A percentile compares a stretch with the other conserved stretches of the same genome.
Conservation (phyloP, 2,329 filamentous ascomycete species). For the Fusarium clavum region DNA sequence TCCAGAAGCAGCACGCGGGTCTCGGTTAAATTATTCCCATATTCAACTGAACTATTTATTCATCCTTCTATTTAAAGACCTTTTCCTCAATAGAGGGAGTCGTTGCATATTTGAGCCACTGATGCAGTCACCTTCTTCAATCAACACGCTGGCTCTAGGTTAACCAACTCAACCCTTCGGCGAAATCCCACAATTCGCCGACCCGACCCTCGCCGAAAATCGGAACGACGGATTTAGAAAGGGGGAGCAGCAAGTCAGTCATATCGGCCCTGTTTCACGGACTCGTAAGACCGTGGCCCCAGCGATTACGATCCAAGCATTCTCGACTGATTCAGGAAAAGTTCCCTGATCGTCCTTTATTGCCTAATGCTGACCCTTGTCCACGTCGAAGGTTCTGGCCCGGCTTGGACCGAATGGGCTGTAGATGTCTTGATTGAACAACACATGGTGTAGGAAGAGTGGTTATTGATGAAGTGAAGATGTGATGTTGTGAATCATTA, state of each 20-base stretch:
- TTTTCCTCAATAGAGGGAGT: no score
- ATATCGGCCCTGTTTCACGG: slow-evolving; percentile 32
- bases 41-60: no score
- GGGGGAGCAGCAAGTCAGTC: slow-evolving; percentile 10
- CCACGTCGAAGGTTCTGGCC: slow-evolving; percentile 11
- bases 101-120: no score
- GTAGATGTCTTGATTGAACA: not conserved
- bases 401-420: not conserved
- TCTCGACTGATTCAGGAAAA: slow-evolving; percentile 13
- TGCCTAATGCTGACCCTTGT: slow-evolving; percentile 5
- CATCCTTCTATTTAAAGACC: no score
- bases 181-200: not conserved
- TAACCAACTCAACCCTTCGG: not conserved
- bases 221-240: slow-evolving; percentile 15
- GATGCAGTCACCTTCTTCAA: no score
- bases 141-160: not conserved
- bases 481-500: not conserved
- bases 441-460: not conserved
- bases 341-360: not conserved
- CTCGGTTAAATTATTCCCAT: no score
- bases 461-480: not conserved
- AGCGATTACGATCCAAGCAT: slow-evolving; percentile 20
- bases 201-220: slow-evolving; percentile 21
- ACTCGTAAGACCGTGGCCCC: slow-evolving; percentile 23
- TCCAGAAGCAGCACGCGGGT: no score